These are phyloP conservation scores for Fusarium praegraminearum DNA, from an alignment of 2,329 filamentous ascomycete species.

Conservation along the genomic window DNA sequence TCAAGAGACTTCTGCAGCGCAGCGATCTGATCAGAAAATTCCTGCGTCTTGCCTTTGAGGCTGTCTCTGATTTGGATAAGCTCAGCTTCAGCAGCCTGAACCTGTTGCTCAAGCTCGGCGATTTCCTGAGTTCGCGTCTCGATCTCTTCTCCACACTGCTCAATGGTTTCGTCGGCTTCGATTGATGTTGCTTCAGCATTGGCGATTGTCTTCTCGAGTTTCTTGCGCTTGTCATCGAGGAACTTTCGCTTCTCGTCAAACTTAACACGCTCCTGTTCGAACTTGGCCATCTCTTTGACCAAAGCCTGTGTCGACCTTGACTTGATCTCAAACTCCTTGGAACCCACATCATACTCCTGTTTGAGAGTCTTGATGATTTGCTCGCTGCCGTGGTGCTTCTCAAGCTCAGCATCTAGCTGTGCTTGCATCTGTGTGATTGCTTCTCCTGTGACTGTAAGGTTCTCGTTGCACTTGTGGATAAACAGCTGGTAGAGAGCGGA, in stretches of 20 bases:
- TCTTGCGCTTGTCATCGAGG: constrained; percentile 88
- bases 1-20: constrained; percentile 93
- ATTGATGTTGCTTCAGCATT: constrained; percentile 79
- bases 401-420: constrained; percentile 85
- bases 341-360: constrained; percentile 83
- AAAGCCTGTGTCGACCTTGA: constrained; percentile 85
- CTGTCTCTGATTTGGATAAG: constrained; percentile 85
- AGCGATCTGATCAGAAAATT: constrained; percentile 91
- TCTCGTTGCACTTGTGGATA: constrained; percentile 88
- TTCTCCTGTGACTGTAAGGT: constrained; percentile 88
- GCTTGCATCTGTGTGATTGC: constrained; percentile 91
- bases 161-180: constrained; percentile 81
- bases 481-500: constrained; percentile 94
- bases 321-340: constrained; percentile 83
- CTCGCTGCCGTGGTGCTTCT: constrained; percentile 91
- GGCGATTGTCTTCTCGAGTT: constrained; percentile 88
- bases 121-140: constrained; percentile 81
- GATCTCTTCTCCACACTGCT: constrained; percentile 83
- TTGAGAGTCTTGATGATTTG: constrained; percentile 91
- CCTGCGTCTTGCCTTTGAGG: constrained; percentile 95
- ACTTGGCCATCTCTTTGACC: constrained; percentile 88
- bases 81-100: constrained; percentile 84
- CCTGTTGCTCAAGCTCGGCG: constrained; percentile 77
- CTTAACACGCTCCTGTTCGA: constrained; percentile 97
- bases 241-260: constrained; percentile 99